Conservation (phyloP, 2,329 filamentous ascomycete genomes). For the Pseudophaeomoniella oleicola region DNA sequence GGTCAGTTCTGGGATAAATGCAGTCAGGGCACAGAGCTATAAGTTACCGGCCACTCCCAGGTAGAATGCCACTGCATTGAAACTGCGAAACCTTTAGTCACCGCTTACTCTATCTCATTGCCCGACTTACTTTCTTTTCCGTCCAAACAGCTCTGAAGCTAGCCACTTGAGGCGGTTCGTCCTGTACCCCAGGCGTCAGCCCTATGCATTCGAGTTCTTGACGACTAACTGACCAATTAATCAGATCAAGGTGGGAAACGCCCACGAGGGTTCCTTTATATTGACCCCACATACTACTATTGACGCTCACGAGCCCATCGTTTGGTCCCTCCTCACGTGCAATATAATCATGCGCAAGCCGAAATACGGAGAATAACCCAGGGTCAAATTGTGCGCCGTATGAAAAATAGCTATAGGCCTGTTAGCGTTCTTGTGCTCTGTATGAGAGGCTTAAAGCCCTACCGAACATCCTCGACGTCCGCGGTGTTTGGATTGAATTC, state of each 20-base stretch:
- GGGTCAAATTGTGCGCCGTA: slow-evolving; percentile 46
- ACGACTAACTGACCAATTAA: slow-evolving; percentile 36
- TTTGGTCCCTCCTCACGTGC: slow-evolving; percentile 41
- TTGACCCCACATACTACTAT: slow-evolving; percentile 41
- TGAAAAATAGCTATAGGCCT: slow-evolving; percentile 38
- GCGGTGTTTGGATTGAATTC: slow-evolving; percentile 46
- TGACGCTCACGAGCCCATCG: slow-evolving; percentile 47
- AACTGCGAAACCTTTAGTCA: too few species aligned
- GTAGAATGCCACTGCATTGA: slow-evolving; percentile 51
- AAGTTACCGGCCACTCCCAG: slow-evolving; percentile 49
- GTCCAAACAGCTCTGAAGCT: slow-evolving; percentile 34
- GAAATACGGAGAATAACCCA: slow-evolving; percentile 41
- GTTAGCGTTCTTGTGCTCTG: background rate
- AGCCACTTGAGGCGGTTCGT: slow-evolving; percentile 47
- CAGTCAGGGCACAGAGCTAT: too few species aligned
- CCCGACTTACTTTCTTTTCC: background rate
- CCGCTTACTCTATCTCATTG: too few species aligned
- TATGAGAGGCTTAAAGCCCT: slow-evolving; percentile 7
- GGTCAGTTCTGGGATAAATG: too few species aligned
- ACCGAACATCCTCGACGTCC: slow-evolving; percentile 37
- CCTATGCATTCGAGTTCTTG: background rate
- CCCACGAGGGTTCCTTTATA: slow-evolving; percentile 51
- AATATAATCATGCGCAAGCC: slow-evolving; percentile 40
- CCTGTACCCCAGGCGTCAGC: background rate
- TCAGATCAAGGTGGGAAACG: slow-evolving; percentile 49